Evolutionary conservation across 2,329 filamentous ascomycete species (phyloP).

Genomic region (Periconia digitata): DNA sequence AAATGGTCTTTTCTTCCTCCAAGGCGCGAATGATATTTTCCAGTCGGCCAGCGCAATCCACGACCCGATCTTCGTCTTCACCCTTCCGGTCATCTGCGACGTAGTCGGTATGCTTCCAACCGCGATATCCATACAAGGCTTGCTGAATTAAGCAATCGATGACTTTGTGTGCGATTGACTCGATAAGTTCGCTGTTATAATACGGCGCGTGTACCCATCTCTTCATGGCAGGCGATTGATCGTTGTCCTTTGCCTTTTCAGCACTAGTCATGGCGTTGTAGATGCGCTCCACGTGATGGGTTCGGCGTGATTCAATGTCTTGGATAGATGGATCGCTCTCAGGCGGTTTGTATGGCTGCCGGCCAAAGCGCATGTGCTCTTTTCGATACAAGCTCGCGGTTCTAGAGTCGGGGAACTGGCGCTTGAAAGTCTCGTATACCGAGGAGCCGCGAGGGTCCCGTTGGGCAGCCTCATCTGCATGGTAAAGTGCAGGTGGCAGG

Average conservation of each 20-base stretch:
- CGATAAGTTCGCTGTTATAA: constrained; percentile 31
- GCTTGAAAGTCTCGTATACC: constrained; percentile 22
- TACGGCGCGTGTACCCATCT: constrained; percentile 35
- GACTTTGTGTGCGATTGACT: constrained; percentile 37
- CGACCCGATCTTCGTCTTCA: constrained; percentile 35
- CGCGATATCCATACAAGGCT: constrained; percentile 33
- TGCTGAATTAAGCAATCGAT: constrained; percentile 35
- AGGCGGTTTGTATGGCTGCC: constrained; percentile 27
- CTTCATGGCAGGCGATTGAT: constrained; percentile 33
- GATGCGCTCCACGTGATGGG: constrained; percentile 24
- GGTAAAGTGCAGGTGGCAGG: constrained; percentile 7
- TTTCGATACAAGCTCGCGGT: constrained; percentile 29
- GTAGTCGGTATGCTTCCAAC: constrained; percentile 40
- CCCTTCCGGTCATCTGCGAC: constrained; percentile 38
- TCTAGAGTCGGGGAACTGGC: constrained; percentile 20
- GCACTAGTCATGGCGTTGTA: constrained; percentile 37
- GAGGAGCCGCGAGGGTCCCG: constrained; percentile 4
- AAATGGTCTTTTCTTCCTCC: constrained; percentile 39
- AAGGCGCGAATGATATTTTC: constrained; percentile 34
- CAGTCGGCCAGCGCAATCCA: constrained; percentile 29
- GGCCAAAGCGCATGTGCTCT: constrained; percentile 24
- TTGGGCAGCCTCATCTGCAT: constrained; percentile 7
- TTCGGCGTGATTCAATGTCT: constrained; percentile 20
- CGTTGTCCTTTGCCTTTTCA: constrained; percentile 34
- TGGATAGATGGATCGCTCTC: constrained; percentile 24